Conservation (phyloP, 306 rosid species). For the Quercus variabilis region DNA sequence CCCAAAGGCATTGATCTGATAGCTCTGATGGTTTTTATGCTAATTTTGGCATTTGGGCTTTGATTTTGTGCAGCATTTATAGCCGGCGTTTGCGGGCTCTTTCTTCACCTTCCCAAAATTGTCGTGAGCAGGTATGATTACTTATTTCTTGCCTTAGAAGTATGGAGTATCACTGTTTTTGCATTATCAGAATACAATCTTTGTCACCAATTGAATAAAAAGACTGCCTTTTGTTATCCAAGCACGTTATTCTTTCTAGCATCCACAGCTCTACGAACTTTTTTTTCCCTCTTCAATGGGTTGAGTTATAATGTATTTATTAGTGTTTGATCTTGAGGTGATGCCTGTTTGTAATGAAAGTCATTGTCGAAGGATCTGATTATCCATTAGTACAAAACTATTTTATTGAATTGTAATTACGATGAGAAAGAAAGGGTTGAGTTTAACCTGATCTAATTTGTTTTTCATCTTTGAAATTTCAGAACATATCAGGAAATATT, state of each 20-base stretch:
- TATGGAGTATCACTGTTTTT: neutral
- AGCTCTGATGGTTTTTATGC: neutral
- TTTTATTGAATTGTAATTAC: neutral
- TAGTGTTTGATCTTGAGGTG: neutral
- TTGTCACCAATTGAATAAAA: neutral
- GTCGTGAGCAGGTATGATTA: constrained; percentile 25
- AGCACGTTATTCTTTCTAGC: neutral
- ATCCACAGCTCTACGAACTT: neutral
- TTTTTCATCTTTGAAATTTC: neutral
- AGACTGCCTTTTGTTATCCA: neutral
- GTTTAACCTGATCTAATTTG: neutral
- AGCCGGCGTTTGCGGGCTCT: constrained; percentile 27
- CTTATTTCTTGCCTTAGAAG: neutral
- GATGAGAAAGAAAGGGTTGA: neutral
- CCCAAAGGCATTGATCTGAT: neutral
- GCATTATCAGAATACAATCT: neutral
- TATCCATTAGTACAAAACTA: neutral
- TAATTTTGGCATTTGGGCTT: neutral
- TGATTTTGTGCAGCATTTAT: constrained; percentile 31
- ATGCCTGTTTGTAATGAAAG: neutral
- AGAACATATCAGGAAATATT: constrained; percentile 19
- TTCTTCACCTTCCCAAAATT: constrained; percentile 10
- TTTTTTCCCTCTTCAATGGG: neutral
- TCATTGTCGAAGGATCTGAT: neutral
- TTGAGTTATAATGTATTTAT: neutral